Conservation (phyloP, 768 basidiomycete species). For the Sarcodon aspratus region DNA sequence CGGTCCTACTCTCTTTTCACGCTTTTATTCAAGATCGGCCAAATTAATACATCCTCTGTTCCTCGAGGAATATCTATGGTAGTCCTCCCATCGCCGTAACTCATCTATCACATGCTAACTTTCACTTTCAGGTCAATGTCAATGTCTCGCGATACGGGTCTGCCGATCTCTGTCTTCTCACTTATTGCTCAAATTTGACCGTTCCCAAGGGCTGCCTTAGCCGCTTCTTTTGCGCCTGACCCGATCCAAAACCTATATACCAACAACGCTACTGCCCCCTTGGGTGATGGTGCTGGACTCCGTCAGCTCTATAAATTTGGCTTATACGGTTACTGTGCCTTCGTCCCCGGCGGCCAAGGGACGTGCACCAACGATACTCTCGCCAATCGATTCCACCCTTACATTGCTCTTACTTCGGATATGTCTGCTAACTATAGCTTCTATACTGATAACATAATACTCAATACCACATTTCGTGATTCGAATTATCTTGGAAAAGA, state of each 20-base stretch:
- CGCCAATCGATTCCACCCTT: constrained; percentile 56
- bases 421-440: constrained; percentile 54
- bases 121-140: constrained; percentile 40
- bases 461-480: constrained; percentile 40
- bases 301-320: constrained; percentile 69
- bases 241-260: constrained; percentile 57
- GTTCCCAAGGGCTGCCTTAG: constrained; percentile 36
- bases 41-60: constrained; percentile 68
- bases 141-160: constrained; percentile 68
- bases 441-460: constrained; percentile 42
- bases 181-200: constrained; percentile 3
- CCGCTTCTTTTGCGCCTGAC: constrained; percentile 34
- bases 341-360: constrained; percentile 45
- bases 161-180: constrained; percentile 11
- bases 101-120: constrained; percentile 6
- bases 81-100: constrained; percentile 9
- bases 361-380: constrained; percentile 52
- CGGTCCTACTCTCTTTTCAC: constrained; percentile 13
- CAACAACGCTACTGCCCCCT: constrained; percentile 49
- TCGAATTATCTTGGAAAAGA: constrained; percentile 50
- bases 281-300: constrained; percentile 44
- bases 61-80: constrained; percentile 71
- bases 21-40: constrained; percentile 48
- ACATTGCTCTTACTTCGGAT: constrained; percentile 49
- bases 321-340: constrained; percentile 75